These are phyloP conservation scores for Chaetoceros muelleri DNA, from an alignment of 108 stramenopile genomes.

Conservation along the genomic window DNA sequence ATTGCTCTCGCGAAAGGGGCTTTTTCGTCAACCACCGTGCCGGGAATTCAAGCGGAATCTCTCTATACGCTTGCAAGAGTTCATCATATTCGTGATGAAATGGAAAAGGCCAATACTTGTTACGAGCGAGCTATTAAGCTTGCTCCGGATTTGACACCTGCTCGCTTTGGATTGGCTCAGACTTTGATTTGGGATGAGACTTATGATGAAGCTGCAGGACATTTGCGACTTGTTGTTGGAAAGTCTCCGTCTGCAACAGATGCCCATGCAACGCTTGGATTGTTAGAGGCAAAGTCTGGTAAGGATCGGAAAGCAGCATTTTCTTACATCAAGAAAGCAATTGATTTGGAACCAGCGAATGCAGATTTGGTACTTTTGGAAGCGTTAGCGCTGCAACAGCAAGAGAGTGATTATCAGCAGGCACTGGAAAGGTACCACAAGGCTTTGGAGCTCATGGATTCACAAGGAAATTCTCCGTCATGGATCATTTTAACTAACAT, in stretches of 20 bases:
- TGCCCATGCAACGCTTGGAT: slow-evolving; percentile 61
- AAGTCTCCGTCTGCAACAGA: slow-evolving; percentile 70
- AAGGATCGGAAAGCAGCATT: slow-evolving; percentile 55
- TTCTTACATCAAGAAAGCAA: slow-evolving; percentile 60
- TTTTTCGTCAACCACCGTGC: slow-evolving; percentile 61
- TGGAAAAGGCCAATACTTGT: slow-evolving; percentile 62
- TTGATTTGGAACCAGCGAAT: slow-evolving; percentile 79
- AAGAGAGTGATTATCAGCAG: slow-evolving; percentile 48
- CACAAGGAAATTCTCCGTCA: slow-evolving; percentile 33
- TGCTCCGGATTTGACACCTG: slow-evolving; percentile 58
- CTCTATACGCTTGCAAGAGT: slow-evolving; percentile 83
- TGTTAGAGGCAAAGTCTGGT: slow-evolving; percentile 60
- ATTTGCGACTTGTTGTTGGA: slow-evolving; percentile 47
- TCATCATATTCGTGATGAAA: slow-evolving; percentile 66
- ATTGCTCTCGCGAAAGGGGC: slow-evolving; percentile 79
- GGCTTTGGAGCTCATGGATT: slow-evolving; percentile 57
- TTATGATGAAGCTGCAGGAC: slow-evolving; percentile 45
- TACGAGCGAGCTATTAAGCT: slow-evolving; percentile 70
- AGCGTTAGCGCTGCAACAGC: slow-evolving; percentile 73
- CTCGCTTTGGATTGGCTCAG: slow-evolving; percentile 76
- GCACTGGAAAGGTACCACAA: slow-evolving; percentile 68
- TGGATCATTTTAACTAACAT: slow-evolving; percentile 64
- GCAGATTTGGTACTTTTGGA: slow-evolving; percentile 63
- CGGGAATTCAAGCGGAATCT: slow-evolving; percentile 84
- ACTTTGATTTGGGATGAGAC: slow-evolving; percentile 54